phyloP scores from a whole-genome alignment of 148 eudicot genomes.

The Cornus suecica region DNA sequence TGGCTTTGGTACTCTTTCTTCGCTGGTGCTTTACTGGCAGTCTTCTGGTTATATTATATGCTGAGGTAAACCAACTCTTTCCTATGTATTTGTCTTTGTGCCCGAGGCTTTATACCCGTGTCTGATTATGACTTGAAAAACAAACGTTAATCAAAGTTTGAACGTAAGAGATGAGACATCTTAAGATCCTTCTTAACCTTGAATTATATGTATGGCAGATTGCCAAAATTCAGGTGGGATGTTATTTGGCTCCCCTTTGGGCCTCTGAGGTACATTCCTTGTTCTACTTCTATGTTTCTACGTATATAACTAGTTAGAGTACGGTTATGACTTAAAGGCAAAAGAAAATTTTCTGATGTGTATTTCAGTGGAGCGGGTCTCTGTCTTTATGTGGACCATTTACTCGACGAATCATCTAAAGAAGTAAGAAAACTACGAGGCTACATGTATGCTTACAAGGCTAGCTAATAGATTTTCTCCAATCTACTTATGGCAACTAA shows the following conservation, averaged over 20 bases:
- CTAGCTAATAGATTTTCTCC: conserved; percentile 26
- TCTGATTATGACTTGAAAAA: neutral
- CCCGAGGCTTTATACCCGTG: neutral
- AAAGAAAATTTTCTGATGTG: neutral
- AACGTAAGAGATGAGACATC: neutral
- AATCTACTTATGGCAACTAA: neutral
- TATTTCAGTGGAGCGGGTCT: conserved; percentile 61
- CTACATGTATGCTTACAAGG: conserved; percentile 90
- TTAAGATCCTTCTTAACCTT: neutral
- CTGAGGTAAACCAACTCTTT: conserved; percentile 41
- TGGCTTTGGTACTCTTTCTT: conserved; percentile 72
- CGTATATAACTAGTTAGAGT: neutral
- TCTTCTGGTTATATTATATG: conserved; percentile 87
- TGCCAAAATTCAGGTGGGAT: conserved; percentile 93
- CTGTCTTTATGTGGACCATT: conserved; percentile 77
- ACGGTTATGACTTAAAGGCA: no score
- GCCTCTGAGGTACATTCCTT: conserved; percentile 57
- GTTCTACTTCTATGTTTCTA: neutral
- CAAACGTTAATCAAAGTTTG: neutral
- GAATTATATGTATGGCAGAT: conserved; percentile 34
- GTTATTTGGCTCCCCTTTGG: conserved; percentile 86
- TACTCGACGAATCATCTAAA: conserved; percentile 71
- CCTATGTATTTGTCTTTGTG: neutral
- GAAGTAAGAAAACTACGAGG: conserved; percentile 85
- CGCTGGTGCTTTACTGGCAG: conserved; percentile 50